A percentile compares a stretch with the other conserved stretches of the same genome.
Conservation (phyloP, 306 rosid species). For the Comarum palustre region DNA sequence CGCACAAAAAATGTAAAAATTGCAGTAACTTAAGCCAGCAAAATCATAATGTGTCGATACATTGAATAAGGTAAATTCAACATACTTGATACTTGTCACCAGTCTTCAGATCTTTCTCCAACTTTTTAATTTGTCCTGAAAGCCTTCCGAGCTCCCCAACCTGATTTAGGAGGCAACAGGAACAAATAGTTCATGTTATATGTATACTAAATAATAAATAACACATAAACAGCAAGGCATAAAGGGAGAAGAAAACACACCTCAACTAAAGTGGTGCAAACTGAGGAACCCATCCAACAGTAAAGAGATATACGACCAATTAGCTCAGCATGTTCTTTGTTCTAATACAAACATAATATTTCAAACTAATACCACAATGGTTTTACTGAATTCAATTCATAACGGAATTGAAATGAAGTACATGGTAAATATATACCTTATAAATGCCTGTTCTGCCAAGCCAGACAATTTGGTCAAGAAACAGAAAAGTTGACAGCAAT, state of each 20-base stretch:
- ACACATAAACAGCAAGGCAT: not conserved
- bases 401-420: conserved; percentile 9
- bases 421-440: conserved; percentile 39
- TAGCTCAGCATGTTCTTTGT: conserved; percentile 75
- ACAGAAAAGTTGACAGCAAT: conserved; percentile 80
- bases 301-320: conserved; percentile 78
- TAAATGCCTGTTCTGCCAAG: conserved; percentile 79
- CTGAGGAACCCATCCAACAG: conserved; percentile 92
- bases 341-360: conserved; percentile 38
- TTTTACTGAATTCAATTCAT: not conserved
- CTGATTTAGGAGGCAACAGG: conserved; percentile 36
- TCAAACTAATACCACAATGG: not conserved
- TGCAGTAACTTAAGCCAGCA: not conserved
- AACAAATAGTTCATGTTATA: conserved; percentile 22
- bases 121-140: conserved; percentile 73
- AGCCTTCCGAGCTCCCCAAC: conserved; percentile 94
- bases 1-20: not conserved
- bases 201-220: not conserved
- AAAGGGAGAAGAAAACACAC: conserved; percentile 41
- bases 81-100: conserved; percentile 67
- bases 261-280: conserved; percentile 75
- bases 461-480: conserved; percentile 97
- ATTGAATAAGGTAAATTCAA: conserved; percentile 16
- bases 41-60: not conserved
- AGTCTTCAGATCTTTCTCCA: conserved; percentile 73